Evolutionary conservation across 345 rosid genomes (phyloP), one percentile per base, ranked within the genome.

Genomic region (Lepidium africanum): DNA sequence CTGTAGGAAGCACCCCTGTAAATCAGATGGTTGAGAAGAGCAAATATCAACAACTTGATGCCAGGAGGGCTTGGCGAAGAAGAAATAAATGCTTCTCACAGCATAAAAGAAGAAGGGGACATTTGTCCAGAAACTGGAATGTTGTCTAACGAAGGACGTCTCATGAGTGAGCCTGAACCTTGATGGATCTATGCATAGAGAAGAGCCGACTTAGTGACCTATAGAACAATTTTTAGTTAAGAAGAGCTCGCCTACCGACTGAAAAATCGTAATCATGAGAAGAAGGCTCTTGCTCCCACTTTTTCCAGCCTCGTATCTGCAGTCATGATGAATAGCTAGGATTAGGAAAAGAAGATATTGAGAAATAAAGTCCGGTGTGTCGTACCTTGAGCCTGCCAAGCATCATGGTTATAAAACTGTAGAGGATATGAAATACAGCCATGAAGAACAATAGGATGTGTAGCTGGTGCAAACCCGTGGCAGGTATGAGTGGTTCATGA

Each of bases 231-330:
- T 10, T 21, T 10, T 23, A 6, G 2, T 10, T 7, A 49, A 49
- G 36, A 64, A n/a, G 37, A 49, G 11, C 2, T 21, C 37, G 23
- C 47, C 52, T 84, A 89, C 98, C 92, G 25, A 80, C 76, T 38
- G 95, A 80, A 69, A 92, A 89, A 75, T 92, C 95, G 35, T 86
- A 89, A 81, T 82, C 84, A 68, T 76, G 81, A 47, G 98, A 80
- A 43, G 43, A 40, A 59, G 96, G 87, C 78, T 91, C 97, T 63
- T 64, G 73, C 73, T 91, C 97, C 94, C 98, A 92, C 13, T 70
- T 69, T 81, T 92, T 92, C 98, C 96, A 92, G 48, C 90, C 84
- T 32, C 92, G 95, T 71, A 73, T 87, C 98, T 90, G 84, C 42
- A 55, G 63, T 45, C 23, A 56, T 45, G 36, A 45, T 36, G 39